These are phyloP conservation scores for Aspergillus fumigatiaffinis DNA, from an alignment of 2,329 filamentous ascomycete species.

Conservation along the genomic window DNA sequence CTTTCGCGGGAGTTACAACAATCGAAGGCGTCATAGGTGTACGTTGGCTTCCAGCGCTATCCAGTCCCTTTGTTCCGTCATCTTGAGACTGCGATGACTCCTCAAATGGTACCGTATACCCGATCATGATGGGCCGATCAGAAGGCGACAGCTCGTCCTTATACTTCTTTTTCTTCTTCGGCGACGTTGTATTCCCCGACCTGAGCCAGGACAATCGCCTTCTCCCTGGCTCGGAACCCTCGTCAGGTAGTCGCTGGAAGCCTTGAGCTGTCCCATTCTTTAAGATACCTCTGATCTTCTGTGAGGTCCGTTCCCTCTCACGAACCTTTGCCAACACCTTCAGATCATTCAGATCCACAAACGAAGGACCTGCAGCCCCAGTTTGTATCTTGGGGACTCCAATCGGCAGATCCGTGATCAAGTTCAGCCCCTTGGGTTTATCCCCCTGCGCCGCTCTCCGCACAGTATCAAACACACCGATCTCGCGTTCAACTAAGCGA, in stretches of 20 bases:
- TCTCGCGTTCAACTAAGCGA: background rate
- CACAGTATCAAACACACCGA: background rate
- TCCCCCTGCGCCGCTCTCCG: constrained; percentile 17
- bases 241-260: constrained; percentile 21
- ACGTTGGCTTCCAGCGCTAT: constrained; percentile 25
- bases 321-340: constrained; percentile 32
- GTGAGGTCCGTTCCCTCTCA: constrained; percentile 28
- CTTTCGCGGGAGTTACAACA: constrained; percentile 43
- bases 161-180: constrained; percentile 24
- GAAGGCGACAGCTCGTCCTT: constrained; percentile 40
- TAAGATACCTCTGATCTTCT: constrained; percentile 18
- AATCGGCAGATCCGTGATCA: constrained; percentile 40
- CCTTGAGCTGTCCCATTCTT: constrained; percentile 19
- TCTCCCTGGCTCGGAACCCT: constrained; percentile 1
- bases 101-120: constrained; percentile 38
- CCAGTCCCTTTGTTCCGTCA: constrained; percentile 20
- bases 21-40: constrained; percentile 45
- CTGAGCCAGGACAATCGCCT: constrained; percentile 15
- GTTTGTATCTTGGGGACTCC: constrained; percentile 10
- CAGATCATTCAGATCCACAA: constrained; percentile 38
- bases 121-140: constrained; percentile 45
- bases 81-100: constrained; percentile 22
- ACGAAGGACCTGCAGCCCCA: constrained; percentile 14
- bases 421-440: constrained; percentile 37
- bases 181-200: constrained; percentile 11